Evolutionary conservation across 306 rosid species (phyloP).

Genomic region (Malus domestica): ASM211411v1 NC_041804.1:31196001-31196500

Average conservation of each 20-base stretch:
- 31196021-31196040: constrained; percentile 43
- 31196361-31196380: not conserved
- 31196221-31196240: constrained; percentile 21
- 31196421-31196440: constrained; percentile 29
- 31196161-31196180: constrained; percentile 3
- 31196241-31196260: constrained; percentile 2
- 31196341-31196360: constrained; percentile 48
- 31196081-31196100: constrained; percentile 40
- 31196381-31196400: not conserved
- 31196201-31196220: constrained; percentile 12
- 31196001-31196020: constrained; percentile 10
- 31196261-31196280: not conserved
- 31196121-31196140: constrained; percentile 17
- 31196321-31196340: constrained; percentile 39
- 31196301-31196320: constrained; percentile 41
- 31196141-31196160: not conserved
- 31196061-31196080: constrained; percentile 41
- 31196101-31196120: constrained; percentile 45
- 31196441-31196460: constrained; percentile 20
- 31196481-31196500: constrained; percentile 29
- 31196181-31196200: not conserved
- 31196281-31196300: constrained; percentile 24
- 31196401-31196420: constrained; percentile 20
- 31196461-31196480: constrained; percentile 27
- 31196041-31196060: constrained; percentile 40